Conservation (phyloP, 1,139 yeast genomes). For the Yamadazyma friedrichii region DNA sequence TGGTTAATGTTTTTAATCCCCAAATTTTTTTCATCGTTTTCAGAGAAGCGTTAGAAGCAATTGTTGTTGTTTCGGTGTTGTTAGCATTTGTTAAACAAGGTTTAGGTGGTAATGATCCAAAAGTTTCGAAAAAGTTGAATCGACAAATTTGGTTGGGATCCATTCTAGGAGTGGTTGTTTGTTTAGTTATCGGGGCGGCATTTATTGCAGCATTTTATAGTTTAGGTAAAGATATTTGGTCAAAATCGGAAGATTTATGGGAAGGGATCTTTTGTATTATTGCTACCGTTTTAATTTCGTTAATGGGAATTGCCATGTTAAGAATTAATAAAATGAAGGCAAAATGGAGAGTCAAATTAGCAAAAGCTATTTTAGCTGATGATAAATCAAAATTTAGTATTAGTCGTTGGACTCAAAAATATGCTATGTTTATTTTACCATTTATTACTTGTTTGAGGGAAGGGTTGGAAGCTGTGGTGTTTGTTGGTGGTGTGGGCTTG, state of each 20-base stretch:
- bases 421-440: conserved; percentile 77
- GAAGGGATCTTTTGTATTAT: conserved; percentile 85
- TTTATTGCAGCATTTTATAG: conserved; percentile 84
- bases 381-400: conserved; percentile 32
- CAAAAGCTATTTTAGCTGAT: conserved; percentile 59
- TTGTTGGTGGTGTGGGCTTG: conserved; percentile 87
- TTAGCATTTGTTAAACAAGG: conserved; percentile 89
- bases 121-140: conserved; percentile 57
- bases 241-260: conserved; percentile 85
- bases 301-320: conserved; percentile 92
- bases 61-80: conserved; percentile 84
- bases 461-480: conserved; percentile 89
- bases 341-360: conserved; percentile 89
- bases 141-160: conserved; percentile 85
- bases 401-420: conserved; percentile 51
- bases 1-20: conserved; percentile 48
- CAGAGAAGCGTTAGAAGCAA: conserved; percentile 89
- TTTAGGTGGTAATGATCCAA: conserved; percentile 55
- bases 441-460: conserved; percentile 83
- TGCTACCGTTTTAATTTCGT: conserved; percentile 78
- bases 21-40: conserved; percentile 79
- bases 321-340: conserved; percentile 87
- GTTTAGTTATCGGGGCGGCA: conserved; percentile 78
- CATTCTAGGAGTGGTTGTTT: conserved; percentile 63
- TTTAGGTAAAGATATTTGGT: conserved; percentile 81